Conservation (phyloP, 306 rosid species). For the Pyrus communis region DNA sequence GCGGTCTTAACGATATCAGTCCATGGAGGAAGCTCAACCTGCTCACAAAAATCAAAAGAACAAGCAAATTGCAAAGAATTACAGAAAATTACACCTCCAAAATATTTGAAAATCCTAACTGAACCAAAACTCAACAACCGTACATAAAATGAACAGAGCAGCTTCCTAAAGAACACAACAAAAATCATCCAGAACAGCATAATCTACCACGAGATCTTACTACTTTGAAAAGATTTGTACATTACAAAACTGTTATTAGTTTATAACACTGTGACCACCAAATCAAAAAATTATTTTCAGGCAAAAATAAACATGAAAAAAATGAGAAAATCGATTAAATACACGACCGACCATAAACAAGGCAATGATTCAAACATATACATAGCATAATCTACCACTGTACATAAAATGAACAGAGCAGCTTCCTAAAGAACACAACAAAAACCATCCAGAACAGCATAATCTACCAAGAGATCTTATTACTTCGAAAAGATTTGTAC, state of each 20-base stretch:
- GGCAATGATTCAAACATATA: background rate
- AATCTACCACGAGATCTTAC: background rate
- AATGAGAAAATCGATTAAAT: background rate
- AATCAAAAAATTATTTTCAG: background rate
- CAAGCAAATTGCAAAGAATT: background rate
- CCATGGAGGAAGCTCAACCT: conserved; percentile 53
- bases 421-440: background rate
- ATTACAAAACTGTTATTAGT: background rate
- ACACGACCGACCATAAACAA: background rate
- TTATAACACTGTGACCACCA: background rate
- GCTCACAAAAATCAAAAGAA: background rate
- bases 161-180: background rate
- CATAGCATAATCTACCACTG: background rate
- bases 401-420: background rate
- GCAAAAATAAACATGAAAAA: background rate
- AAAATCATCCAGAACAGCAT: background rate
- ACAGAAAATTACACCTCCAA: background rate
- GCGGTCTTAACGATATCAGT: conserved; percentile 56
- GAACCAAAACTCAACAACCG: background rate
- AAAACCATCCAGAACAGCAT: background rate
- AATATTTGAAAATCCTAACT: background rate
- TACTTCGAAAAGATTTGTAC: background rate
- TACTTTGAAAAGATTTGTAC: background rate
- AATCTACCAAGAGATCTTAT: background rate
- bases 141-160: background rate